Base-by-base conservation (phyloP, 345 rosid species). In the rapeseed (Brassica napus) region DNA sequence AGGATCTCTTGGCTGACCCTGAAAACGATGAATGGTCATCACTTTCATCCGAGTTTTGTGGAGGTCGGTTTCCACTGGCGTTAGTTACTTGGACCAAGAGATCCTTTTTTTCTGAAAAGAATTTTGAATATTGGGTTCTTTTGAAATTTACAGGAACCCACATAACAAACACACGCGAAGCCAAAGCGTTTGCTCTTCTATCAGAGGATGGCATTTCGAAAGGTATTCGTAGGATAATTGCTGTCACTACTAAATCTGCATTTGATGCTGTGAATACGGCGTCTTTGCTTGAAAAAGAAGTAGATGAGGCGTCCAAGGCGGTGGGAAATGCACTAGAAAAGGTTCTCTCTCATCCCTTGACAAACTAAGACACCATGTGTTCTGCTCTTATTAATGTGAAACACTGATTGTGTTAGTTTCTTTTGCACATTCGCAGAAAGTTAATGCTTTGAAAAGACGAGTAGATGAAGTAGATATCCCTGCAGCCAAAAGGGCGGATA, bases 131-230 rank as follows among this genome's bases (percentile, higher is more conserved):
- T 4, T 15, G 21, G 8, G 58, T 76, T 65, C 44, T 54, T 23
- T 76, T 59, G 42, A 77, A 66, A 31, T 57, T 65, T 79, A 11
- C 60, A 94, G 99, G 98, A 60, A 95, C 97, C 28, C 98, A 93
- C 83, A 83, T 93, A 77, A 76, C 97, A 83, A 95, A 95, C 73
- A 95, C 97, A 0, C 83, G 87, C 8, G 98, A 95, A 85, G 98
- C 99, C 31, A 88, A 90, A 82, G 93, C 92, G 49, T 95, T 95
- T 76, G 99, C 93, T 83, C 92, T 95, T 83, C 79, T 93, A 64
- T 88, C 97, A 0, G 97, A 95, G 88, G 97, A 95, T 87, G 98
- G 94, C 39, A 88, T 95, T 81, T 94, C 94, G 54, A 93, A 89
- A 87, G 97, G 98, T 76, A 80, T 95, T 34, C 72, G 97, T 60